These are phyloP conservation scores for Silene vulgaris DNA, from an alignment of 179 eudicot genomes.

Conservation along the genomic window DNA sequence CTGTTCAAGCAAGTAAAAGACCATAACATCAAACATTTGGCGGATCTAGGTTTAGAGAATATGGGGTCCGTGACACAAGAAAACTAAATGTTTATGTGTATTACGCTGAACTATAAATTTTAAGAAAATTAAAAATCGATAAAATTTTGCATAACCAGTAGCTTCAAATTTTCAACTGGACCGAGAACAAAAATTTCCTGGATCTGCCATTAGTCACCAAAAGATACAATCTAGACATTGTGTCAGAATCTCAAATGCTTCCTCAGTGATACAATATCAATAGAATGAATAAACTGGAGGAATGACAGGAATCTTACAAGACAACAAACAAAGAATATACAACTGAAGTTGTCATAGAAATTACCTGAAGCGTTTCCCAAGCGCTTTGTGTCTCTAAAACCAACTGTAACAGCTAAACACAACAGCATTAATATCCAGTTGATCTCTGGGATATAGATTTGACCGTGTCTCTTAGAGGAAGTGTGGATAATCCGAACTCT, in stretches of 20 bases:
- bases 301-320: not conserved
- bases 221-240: too few relatives aligned
- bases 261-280: too few relatives aligned
- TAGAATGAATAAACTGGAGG: too few relatives aligned
- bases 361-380: constrained; percentile 49
- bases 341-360: not conserved
- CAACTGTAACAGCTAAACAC: constrained; percentile 44
- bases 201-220: too few relatives aligned
- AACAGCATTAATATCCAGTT: constrained; percentile 42
- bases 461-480: constrained; percentile 40
- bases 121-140: too few relatives aligned
- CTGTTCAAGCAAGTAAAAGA: constrained; percentile 30
- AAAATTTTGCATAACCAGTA: too few relatives aligned
- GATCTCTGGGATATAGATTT: constrained; percentile 45
- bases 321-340: not conserved
- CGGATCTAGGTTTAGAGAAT: not conserved
- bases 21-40: not conserved
- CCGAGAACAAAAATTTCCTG: too few relatives aligned
- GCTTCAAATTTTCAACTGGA: too few relatives aligned
- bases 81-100: too few relatives aligned
- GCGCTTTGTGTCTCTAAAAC: constrained; percentile 46
- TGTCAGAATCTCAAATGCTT: too few relatives aligned
- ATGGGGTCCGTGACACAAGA: too few relatives aligned
- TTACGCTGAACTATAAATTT: too few relatives aligned
- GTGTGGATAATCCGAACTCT: constrained; percentile 41